Percentiles rank a stretch among this genome's conserved stretches.
These are phyloP conservation scores for Baudoinia panamericana DNA, from an alignment of 495 filamentous ascomycete species.

Conservation along the genomic window DNA sequence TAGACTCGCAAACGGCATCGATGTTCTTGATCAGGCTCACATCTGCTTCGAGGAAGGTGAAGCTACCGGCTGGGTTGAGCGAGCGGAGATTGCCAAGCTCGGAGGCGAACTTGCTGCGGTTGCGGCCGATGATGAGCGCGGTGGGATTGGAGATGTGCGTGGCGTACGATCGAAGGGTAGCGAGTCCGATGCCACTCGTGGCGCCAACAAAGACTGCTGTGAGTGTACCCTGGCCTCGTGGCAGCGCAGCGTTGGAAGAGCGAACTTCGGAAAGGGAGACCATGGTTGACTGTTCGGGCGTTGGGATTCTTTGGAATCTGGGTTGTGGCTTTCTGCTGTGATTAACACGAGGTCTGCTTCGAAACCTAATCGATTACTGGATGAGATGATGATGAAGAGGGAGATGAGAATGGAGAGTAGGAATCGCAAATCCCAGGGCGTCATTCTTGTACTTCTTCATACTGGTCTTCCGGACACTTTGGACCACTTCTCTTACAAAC, in stretches of 20 bases:
- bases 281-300: no score
- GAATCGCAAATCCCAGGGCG: no score
- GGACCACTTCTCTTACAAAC: no score
- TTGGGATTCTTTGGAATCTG: no score
- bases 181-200: constrained; percentile 32
- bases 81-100: constrained; percentile 2
- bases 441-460: no score
- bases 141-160: constrained; percentile 24
- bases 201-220: constrained; percentile 33
- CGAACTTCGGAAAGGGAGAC: constrained; percentile 14
- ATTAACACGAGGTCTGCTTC: no score
- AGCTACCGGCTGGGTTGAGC: constrained; percentile 14
- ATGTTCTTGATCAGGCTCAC: constrained; percentile 17
- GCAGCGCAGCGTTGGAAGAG: constrained; percentile 12
- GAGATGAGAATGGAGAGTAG: no score
- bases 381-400: no score
- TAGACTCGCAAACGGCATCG: constrained; percentile 7
- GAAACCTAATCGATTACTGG: no score
- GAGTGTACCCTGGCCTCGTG: not conserved
- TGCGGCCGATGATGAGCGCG: constrained; percentile 31
- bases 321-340: no score
- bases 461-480: no score
- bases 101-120: constrained; percentile 1
- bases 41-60: constrained; percentile 18
- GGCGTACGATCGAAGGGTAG: constrained; percentile 27